A percentile compares a stretch with the other conserved stretches of the same genome.
phyloP scores from a whole-genome alignment of 1,139 yeast species.

The Blastobotrys raffinosifermentans region DNA sequence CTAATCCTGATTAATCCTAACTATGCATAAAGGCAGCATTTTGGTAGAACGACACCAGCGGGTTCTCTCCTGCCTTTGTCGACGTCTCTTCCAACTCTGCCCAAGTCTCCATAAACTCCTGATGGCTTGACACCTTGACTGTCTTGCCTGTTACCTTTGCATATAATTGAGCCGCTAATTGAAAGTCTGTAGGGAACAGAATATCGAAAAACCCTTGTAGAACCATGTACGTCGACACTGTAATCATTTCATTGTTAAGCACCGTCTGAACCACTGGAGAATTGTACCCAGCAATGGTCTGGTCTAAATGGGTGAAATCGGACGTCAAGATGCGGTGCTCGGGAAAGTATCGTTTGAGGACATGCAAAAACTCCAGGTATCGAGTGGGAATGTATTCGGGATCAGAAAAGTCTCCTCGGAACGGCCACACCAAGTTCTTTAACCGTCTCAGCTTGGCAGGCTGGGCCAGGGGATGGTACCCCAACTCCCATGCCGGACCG shows the following conservation, averaged over 20 bases:
- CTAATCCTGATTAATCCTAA: constrained; percentile 14
- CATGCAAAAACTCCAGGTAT: constrained; percentile 58
- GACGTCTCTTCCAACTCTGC: constrained; percentile 63
- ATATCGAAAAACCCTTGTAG: constrained; percentile 83
- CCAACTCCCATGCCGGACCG: constrained; percentile 30
- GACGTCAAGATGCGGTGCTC: constrained; percentile 67
- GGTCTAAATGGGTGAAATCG: constrained; percentile 64
- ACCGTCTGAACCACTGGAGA: constrained; percentile 85
- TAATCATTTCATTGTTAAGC: constrained; percentile 59
- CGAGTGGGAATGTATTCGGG: constrained; percentile 83
- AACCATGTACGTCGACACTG: constrained; percentile 69
- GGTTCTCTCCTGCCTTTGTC: constrained; percentile 76
- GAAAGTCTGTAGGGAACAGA: constrained; percentile 80
- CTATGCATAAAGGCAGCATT: constrained; percentile 72
- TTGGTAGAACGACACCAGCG: constrained; percentile 73
- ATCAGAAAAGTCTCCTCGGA: constrained; percentile 61
- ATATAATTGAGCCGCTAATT: constrained; percentile 56
- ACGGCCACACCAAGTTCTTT: constrained; percentile 46
- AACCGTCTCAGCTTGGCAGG: constrained; percentile 29
- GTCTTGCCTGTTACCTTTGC: constrained; percentile 58
- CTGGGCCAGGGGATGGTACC: constrained; percentile 36
- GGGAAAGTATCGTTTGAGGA: constrained; percentile 63
- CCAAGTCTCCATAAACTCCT: constrained; percentile 64
- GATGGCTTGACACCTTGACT: constrained; percentile 52
- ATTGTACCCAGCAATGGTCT: constrained; percentile 57